These are phyloP conservation scores for Geotrichum fermentans DNA, from an alignment of 1,139 yeast genomes.

Conservation along the genomic window DNA sequence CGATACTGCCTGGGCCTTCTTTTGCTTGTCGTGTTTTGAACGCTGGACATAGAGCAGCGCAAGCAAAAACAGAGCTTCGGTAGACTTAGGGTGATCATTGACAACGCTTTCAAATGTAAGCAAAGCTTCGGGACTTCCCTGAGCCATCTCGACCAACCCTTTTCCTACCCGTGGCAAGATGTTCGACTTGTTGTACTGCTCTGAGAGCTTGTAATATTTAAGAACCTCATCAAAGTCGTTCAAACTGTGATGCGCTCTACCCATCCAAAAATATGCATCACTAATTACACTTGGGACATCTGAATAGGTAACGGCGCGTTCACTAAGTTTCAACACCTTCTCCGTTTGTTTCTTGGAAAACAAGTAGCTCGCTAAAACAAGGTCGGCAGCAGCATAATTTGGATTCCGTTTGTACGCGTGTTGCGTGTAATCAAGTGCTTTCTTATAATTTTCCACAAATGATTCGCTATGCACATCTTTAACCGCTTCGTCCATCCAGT, in stretches of 20 bases:
- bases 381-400: constrained; percentile 43
- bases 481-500: constrained; percentile 51
- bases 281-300: constrained; percentile 49
- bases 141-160: constrained; percentile 77
- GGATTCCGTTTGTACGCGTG: constrained; percentile 37
- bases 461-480: constrained; percentile 24
- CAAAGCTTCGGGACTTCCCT: constrained; percentile 76
- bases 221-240: constrained; percentile 65
- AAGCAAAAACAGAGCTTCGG: constrained; percentile 70
- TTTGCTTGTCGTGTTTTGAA: constrained; percentile 17
- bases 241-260: constrained; percentile 61
- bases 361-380: constrained; percentile 50
- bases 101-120: constrained; percentile 75
- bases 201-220: constrained; percentile 51
- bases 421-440: constrained; percentile 38
- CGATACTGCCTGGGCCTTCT: constrained; percentile 45
- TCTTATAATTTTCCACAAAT: constrained; percentile 35
- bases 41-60: constrained; percentile 67
- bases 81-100: constrained; percentile 60
- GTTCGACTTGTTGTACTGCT: constrained; percentile 48
- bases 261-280: constrained; percentile 85
- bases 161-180: constrained; percentile 72
- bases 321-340: constrained; percentile 53
- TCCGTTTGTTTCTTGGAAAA: constrained; percentile 59
- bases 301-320: constrained; percentile 45